Evolutionary conservation across 2,329 filamentous ascomycete species (phyloP).

Genomic region (Botrytis medusae): DNA sequence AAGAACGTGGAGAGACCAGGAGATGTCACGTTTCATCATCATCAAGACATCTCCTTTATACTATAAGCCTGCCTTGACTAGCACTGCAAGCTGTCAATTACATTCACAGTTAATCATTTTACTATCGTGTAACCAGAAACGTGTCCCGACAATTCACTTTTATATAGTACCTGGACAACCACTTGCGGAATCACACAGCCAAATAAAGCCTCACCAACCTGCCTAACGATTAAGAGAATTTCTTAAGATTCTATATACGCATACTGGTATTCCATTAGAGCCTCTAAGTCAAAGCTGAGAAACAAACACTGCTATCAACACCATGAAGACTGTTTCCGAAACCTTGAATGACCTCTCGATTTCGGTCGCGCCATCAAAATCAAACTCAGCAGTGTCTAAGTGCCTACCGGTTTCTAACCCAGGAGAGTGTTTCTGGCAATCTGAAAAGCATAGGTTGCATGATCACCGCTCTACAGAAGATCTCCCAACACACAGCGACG

Average conservation of each 20-base stretch:
- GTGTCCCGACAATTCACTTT: background rate
- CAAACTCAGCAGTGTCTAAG: background rate
- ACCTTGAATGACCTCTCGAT: background rate
- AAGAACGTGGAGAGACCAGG: slow-evolving; percentile 4
- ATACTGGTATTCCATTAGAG: background rate
- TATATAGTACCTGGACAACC: background rate
- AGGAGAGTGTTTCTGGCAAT: slow-evolving; percentile 25
- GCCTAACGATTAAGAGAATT: background rate
- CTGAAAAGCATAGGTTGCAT: slow-evolving; percentile 23
- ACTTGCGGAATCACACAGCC: background rate
- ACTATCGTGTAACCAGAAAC: background rate
- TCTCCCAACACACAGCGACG: slow-evolving; percentile 27
- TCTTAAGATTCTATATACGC: background rate
- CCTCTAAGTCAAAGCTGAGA: background rate
- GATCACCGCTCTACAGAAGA: slow-evolving; percentile 26
- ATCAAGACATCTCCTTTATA: background rate
- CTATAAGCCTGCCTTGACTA: background rate
- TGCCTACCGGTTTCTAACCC: slow-evolving; percentile 22
- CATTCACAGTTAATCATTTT: background rate
- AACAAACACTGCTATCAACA: background rate
- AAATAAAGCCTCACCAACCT: background rate
- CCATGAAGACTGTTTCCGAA: slow-evolving; percentile 11
- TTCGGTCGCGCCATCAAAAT: background rate
- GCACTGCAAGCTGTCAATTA: background rate
- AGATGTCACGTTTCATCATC: background rate